Evolutionary conservation across 495 filamentous ascomycete genomes (phyloP).

Genomic region (Hyaloscypha bicolor): DNA sequence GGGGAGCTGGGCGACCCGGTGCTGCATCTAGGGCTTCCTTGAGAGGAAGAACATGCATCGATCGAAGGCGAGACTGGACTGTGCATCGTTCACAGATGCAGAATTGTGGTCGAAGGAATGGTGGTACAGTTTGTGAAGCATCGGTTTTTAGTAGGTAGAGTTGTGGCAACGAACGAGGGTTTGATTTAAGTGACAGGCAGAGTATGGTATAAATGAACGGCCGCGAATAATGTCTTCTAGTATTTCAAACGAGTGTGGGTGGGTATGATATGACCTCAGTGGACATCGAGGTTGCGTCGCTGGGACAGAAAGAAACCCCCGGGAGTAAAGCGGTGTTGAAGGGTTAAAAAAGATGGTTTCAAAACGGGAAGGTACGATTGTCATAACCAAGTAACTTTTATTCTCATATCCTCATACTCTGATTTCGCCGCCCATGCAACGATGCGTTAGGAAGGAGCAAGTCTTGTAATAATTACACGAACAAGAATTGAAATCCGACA

Average conservation of each 20-base stretch:
- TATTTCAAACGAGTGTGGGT: constrained; percentile 6
- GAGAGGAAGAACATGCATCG: not conserved
- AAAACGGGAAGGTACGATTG: not conserved
- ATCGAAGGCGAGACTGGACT: not conserved
- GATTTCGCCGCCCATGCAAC: not conserved
- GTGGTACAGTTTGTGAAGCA: not conserved
- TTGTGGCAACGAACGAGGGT: not conserved
- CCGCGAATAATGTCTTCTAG: no score
- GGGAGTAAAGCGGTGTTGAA: no score
- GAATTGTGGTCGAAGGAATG: constrained; percentile 2
- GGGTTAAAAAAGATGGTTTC: no score
- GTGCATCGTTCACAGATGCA: not conserved
- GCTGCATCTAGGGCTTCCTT: not conserved
- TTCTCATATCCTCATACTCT: not conserved
- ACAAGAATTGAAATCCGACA: constrained; percentile 10
- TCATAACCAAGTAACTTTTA: not conserved
- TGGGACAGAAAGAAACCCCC: not conserved
- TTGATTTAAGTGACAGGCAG: not conserved
- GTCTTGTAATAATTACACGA: constrained; percentile 11
- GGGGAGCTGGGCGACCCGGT: constrained; percentile 5
- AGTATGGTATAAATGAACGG: not conserved
- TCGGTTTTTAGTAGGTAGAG: not conserved
- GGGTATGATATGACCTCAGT: not conserved
- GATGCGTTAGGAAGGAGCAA: constrained; percentile 16
- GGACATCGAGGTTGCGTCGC: not conserved